Percentiles rank a stretch among this genome's conserved stretches.
Conservation (phyloP, 1,284 basidiomycete genomes). For the Erythrobasidium hasegawianum region DNA sequence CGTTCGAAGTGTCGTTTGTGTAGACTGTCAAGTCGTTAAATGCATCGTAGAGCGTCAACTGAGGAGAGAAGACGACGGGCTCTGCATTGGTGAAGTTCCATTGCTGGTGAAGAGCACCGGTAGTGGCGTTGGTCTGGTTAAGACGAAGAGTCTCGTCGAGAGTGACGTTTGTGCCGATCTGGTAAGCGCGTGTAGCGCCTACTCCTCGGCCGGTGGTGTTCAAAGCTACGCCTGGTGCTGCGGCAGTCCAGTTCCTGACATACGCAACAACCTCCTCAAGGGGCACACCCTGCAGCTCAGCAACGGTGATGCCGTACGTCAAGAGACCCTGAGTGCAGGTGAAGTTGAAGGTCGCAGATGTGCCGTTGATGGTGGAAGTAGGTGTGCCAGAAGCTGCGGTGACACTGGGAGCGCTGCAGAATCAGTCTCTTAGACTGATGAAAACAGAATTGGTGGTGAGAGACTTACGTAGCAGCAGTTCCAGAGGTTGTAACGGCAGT, state of each 20-base stretch:
- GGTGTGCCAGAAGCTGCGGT: slow-evolving; percentile 30
- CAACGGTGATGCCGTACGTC: slow-evolving; percentile 26
- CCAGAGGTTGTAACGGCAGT: neutral
- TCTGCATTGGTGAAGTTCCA: slow-evolving; percentile 10
- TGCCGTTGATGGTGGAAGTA: slow-evolving; percentile 17
- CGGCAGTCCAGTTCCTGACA: slow-evolving; percentile 9
- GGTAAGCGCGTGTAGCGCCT: slow-evolving; percentile 9
- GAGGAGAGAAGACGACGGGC: slow-evolving; percentile 18
- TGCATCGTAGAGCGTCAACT: slow-evolving; percentile 15
- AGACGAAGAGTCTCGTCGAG: slow-evolving; percentile 3
- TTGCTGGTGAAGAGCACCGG: slow-evolving; percentile 26
- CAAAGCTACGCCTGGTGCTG: slow-evolving; percentile 6
- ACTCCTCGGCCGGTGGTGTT: slow-evolving; percentile 16
- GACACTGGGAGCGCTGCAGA: slow-evolving; percentile 13
- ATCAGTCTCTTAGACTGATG: neutral
- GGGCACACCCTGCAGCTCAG: slow-evolving; percentile 2
- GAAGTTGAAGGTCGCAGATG: slow-evolving; percentile 14
- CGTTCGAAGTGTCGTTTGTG: slow-evolving; percentile 18
- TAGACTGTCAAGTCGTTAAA: slow-evolving; percentile 30
- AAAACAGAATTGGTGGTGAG: neutral
- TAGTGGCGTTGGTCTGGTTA: slow-evolving; percentile 9
- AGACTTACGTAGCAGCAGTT: slow-evolving; percentile 26
- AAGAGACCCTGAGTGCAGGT: slow-evolving; percentile 28
- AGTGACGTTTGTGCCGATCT: slow-evolving; percentile 20
- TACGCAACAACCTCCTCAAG: slow-evolving; percentile 12